Evolutionary conservation across 2,329 filamentous ascomycete genomes (phyloP), one percentile per base, ranked within the genome.

Genomic region (Corynespora cassiicola): DNA sequence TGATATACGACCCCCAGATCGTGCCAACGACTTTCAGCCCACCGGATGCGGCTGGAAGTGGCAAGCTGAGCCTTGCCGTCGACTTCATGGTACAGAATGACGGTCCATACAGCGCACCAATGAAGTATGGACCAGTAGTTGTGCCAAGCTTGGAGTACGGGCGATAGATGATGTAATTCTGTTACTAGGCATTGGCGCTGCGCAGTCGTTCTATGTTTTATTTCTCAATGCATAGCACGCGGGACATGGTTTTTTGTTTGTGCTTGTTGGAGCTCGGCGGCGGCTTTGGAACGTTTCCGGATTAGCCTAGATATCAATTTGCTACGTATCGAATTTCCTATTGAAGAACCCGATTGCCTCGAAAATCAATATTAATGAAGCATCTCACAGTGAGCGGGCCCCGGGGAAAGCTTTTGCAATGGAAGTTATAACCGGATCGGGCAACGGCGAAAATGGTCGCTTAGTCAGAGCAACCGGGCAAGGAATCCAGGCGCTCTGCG

Each of bases 31-130:
- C 59, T 4, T 71, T 71, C 48, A 68, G 66, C 7, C 61, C 65
- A 39, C 56, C 58, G 39, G 66, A 68, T 46, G 58, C 70, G 27
- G 61, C 71, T 36, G 65, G 66, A 6, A 63, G 58, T 21, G 74
- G 73, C 9, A 71, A 74, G 73, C 66, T 99, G 58, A 96, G 89
- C 70, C 73, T 99, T 28, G 94, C 92, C 1, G 88, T 95, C 2
- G 94, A 99, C 68, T 99, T 96, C 66, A 89, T 99, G 68, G 92
- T 99, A 15, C 94, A 99, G 70, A 90, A 88, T 1, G 92, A 96
- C 55, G 87, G 88, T 1, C 81, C 83, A 1, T 92, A 87, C 68
- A 87, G 82, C 24, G 79, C 81, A 50, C 89, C 94, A 31, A 91
- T 94, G 53, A 99, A 99, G 74, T 99, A 96, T 66, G 94, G 94